phyloP scores from a whole-genome alignment of 352 stramenopile genomes.

The Globisporangium okanoganense region DNA sequence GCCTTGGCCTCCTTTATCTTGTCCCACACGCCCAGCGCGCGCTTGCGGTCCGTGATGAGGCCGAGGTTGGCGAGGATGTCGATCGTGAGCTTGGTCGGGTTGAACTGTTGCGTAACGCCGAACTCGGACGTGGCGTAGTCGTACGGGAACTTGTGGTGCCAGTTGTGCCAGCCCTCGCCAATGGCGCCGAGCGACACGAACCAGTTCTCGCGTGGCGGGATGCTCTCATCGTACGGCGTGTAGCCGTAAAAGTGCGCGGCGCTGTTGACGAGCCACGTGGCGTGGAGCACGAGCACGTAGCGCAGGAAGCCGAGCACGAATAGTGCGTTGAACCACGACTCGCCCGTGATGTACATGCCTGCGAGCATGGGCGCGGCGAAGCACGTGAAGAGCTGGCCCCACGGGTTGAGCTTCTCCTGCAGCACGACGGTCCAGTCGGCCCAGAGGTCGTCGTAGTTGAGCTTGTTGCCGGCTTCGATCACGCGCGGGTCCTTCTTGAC shows the following conservation, averaged over 20 bases:
- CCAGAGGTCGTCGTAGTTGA: slow-evolving; percentile 97
- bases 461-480: slow-evolving; percentile 85
- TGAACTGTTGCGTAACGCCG: slow-evolving; percentile 95
- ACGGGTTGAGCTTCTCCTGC: slow-evolving; percentile 97
- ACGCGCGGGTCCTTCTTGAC: slow-evolving; percentile 96
- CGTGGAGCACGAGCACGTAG: slow-evolving; percentile 95
- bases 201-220: slow-evolving; percentile 96
- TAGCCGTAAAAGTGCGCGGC: slow-evolving; percentile 98
- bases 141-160: slow-evolving; percentile 99
- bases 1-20: slow-evolving; percentile 81
- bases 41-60: slow-evolving; percentile 94
- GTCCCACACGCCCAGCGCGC: slow-evolving; percentile 91
- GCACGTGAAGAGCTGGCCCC: slow-evolving; percentile 98
- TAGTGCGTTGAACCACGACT: slow-evolving; percentile 95
- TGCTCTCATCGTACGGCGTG: slow-evolving; percentile 94
- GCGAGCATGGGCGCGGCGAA: slow-evolving; percentile 94
- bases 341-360: slow-evolving; percentile 79
- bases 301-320: slow-evolving; percentile 94
- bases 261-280: slow-evolving; percentile 98
- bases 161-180: slow-evolving; percentile 99
- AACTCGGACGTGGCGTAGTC: slow-evolving; percentile 99
- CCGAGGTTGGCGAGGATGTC: slow-evolving; percentile 90
- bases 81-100: slow-evolving; percentile 98
- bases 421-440: slow-evolving; percentile 94
- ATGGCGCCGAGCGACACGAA: slow-evolving; percentile 95